Percentiles rank a stretch among this genome's conserved stretches.
Evolutionary conservation across 1,284 basidiomycete genomes (phyloP).

Genomic region (Phenoliferia sp.): DNA sequence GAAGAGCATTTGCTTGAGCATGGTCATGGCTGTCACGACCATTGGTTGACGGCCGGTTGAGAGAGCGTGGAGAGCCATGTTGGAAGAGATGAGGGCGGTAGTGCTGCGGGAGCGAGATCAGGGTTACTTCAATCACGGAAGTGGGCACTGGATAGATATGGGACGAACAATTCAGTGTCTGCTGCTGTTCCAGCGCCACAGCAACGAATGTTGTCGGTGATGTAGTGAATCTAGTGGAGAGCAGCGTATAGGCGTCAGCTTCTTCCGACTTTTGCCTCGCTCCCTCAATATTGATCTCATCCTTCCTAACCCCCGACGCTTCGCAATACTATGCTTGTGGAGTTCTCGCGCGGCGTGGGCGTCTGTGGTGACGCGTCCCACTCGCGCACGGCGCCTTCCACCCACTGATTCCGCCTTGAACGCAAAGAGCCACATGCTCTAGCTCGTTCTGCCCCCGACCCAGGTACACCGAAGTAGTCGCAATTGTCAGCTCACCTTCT

Average conservation of each 20-base stretch:
- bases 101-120: slow-evolving; percentile 4
- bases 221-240: slow-evolving; percentile 88
- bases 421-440: no score
- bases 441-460: no score
- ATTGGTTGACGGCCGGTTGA: slow-evolving; percentile 79
- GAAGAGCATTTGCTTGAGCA: slow-evolving; percentile 86
- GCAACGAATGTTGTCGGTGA: slow-evolving; percentile 89
- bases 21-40: slow-evolving; percentile 96
- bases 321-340: no score
- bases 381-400: background rate
- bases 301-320: no score
- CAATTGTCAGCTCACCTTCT: slow-evolving; percentile 69
- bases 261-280: no score
- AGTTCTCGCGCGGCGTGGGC: no score
- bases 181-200: slow-evolving; percentile 66
- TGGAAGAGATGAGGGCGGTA: slow-evolving; percentile 84
- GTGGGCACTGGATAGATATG: no score
- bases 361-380: no score
- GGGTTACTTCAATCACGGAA: background rate
- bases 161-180: slow-evolving; percentile 28
- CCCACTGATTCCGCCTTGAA: no score
- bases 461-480: background rate
- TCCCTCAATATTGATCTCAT: no score
- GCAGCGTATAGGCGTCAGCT: background rate
- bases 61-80: slow-evolving; percentile 82